Evolutionary conservation across 2,329 filamentous ascomycete species (phyloP).

Genomic region (Talaromyces sp.): DNA sequence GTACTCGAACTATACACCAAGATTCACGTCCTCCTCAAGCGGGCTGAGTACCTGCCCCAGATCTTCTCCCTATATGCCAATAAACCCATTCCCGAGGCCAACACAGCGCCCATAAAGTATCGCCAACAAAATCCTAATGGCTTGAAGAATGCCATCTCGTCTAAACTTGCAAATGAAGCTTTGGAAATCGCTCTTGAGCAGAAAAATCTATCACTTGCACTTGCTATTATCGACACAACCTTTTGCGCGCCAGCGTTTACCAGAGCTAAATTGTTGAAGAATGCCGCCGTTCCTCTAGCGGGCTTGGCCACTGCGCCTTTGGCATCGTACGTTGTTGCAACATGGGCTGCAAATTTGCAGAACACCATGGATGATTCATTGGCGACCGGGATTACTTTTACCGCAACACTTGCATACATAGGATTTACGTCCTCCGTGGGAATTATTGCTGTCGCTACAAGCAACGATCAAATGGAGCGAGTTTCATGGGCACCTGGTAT

Average conservation of each 20-base stretch:
- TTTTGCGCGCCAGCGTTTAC: slow-evolving; percentile 44
- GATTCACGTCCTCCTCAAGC: slow-evolving; percentile 68
- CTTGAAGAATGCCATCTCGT: slow-evolving; percentile 67
- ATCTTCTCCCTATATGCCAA: slow-evolving; percentile 77
- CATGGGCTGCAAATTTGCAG: slow-evolving; percentile 63
- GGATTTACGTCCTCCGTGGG: slow-evolving; percentile 77
- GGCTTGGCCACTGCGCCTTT: slow-evolving; percentile 37
- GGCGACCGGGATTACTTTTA: slow-evolving; percentile 74
- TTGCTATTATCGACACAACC: slow-evolving; percentile 69
- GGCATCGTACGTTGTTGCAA: slow-evolving; percentile 62
- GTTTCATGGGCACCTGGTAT: slow-evolving; percentile 86
- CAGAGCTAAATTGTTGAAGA: slow-evolving; percentile 43
- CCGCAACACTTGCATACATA: slow-evolving; percentile 78
- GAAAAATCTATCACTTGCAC: slow-evolving; percentile 71
- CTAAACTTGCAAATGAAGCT: slow-evolving; percentile 66
- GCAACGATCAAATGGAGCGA: slow-evolving; percentile 91
- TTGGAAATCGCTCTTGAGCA: slow-evolving; percentile 74
- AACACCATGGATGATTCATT: slow-evolving; percentile 70
- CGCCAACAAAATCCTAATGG: slow-evolving; percentile 63
- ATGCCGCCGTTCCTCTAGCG: slow-evolving; percentile 38
- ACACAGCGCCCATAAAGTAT: slow-evolving; percentile 58
- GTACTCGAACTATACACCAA: slow-evolving; percentile 71
- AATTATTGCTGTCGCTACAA: slow-evolving; percentile 75
- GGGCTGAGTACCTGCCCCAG: slow-evolving; percentile 71
- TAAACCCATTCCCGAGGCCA: slow-evolving; percentile 68